Percentiles rank a stretch among this genome's conserved stretches.
Evolutionary conservation across 2,329 filamentous ascomycete genomes (phyloP).

Genomic region (Fusarium chuoi): DNA sequence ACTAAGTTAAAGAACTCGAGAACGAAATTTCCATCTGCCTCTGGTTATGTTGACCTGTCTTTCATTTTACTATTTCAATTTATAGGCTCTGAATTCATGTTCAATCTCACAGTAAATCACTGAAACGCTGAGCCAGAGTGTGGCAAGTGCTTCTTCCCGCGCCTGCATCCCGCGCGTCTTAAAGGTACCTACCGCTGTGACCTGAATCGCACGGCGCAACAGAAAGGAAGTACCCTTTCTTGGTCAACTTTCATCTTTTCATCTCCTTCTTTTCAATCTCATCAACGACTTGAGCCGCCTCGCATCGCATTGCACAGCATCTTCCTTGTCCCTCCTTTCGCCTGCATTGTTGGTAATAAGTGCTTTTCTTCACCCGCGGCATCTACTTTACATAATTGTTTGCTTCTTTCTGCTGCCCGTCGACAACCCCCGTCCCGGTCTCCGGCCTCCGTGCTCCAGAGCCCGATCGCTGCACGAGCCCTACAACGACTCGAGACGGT

Average conservation of each 20-base stretch:
- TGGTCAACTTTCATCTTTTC: slow-evolving; percentile 24
- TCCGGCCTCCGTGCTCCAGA: slow-evolving; percentile 24
- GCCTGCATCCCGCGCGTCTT: slow-evolving; percentile 6
- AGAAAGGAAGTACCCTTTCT: slow-evolving; percentile 22
- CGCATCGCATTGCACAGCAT: slow-evolving; percentile 9
- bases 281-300: slow-evolving; percentile 21
- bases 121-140: slow-evolving; percentile 17
- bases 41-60: not conserved
- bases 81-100: not conserved
- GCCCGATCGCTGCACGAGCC: slow-evolving; percentile 23
- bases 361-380: slow-evolving; percentile 31
- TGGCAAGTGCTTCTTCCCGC: slow-evolving; percentile 33
- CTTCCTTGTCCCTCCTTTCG: slow-evolving; percentile 34
- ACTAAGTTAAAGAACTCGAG: not conserved
- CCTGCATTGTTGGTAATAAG: slow-evolving; percentile 22
- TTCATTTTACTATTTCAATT: not conserved
- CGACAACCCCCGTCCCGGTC: slow-evolving; percentile 25
- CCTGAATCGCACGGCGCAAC: slow-evolving; percentile 42
- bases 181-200: slow-evolving; percentile 21
- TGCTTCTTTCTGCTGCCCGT: slow-evolving; percentile 23
- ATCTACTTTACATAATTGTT: slow-evolving; percentile 19
- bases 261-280: slow-evolving; percentile 30
- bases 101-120: not conserved
- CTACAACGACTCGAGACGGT: slow-evolving; percentile 34
- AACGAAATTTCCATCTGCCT: slow-evolving; percentile 1